phyloP scores from a whole-genome alignment of 106 monocot species.

The Apostasia shenzhenica region DNA sequence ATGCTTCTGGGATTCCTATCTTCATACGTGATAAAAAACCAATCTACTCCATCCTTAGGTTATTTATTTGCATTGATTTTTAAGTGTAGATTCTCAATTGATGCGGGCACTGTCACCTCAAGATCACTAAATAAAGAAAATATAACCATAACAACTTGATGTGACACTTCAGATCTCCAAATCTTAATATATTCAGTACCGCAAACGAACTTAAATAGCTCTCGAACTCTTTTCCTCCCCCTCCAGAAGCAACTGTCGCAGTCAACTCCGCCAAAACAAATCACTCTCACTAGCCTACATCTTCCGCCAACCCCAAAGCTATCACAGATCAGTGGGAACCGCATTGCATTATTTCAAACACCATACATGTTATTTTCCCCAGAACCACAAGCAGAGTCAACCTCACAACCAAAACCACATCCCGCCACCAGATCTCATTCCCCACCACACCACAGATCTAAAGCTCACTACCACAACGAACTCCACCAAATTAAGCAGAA shows the following conservation, averaged over 20 bases:
- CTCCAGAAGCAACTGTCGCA: background rate
- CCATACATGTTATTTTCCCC: background rate
- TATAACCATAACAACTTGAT: background rate
- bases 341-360: too few species aligned
- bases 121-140: background rate
- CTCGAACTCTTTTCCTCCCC: background rate
- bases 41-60: too few species aligned
- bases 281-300: background rate
- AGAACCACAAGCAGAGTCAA: background rate
- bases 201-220: background rate
- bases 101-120: background rate
- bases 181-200: background rate
- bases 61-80: too few species aligned
- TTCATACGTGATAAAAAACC: too few species aligned
- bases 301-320: background rate
- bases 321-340: background rate
- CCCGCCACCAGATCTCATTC: background rate
- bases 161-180: background rate
- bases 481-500: background rate
- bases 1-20: too few species aligned
- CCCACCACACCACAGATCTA: constrained; percentile 4
- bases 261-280: background rate
- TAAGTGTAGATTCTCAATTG: too few species aligned
- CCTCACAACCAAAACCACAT: background rate
- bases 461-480: background rate